Percentiles rank a stretch among this genome's conserved stretches.
phyloP scores from a whole-genome alignment of 768 basidiomycete species.

The Gautieria morchelliformis region DNA sequence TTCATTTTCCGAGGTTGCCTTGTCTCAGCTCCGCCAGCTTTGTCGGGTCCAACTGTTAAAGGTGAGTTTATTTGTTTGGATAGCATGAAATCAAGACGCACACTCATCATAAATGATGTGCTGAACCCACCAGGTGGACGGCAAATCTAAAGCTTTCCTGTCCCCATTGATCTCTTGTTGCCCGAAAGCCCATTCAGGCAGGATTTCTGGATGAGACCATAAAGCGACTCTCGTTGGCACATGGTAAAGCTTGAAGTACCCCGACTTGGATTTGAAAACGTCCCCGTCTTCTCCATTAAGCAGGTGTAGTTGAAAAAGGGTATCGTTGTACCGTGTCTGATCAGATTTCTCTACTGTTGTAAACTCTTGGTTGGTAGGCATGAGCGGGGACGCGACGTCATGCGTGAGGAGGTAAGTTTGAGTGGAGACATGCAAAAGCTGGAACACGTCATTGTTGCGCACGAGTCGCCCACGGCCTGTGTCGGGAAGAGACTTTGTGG shows the following conservation, averaged over 20 bases:
- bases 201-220: conserved; percentile 79
- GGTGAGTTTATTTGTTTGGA: conserved; percentile 5
- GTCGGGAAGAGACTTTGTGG: conserved; percentile 91
- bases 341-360: conserved; percentile 86
- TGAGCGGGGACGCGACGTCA: conserved; percentile 93
- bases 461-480: conserved; percentile 89
- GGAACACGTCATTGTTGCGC: conserved; percentile 80
- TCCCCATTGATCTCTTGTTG: conserved; percentile 98
- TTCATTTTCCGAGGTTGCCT: conserved; percentile 75
- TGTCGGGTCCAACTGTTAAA: conserved; percentile 37
- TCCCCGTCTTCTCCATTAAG: conserved; percentile 68
- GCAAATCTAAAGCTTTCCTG: conserved; percentile 77
- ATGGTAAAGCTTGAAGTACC: conserved; percentile 87
- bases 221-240: conserved; percentile 83
- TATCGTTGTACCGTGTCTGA: conserved; percentile 71
- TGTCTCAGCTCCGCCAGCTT: conserved; percentile 37
- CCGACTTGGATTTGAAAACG: conserved; percentile 87
- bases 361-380: conserved; percentile 98
- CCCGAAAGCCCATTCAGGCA: conserved; percentile 96
- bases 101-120: conserved; percentile 67
- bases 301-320: conserved; percentile 72
- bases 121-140: conserved; percentile 83
- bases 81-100: conserved; percentile 28
- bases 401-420: conserved; percentile 82
- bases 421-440: conserved; percentile 81